phyloP scores from a whole-genome alignment of 2,329 filamentous ascomycete species.

The Dactylellina cionopaga region DNA sequence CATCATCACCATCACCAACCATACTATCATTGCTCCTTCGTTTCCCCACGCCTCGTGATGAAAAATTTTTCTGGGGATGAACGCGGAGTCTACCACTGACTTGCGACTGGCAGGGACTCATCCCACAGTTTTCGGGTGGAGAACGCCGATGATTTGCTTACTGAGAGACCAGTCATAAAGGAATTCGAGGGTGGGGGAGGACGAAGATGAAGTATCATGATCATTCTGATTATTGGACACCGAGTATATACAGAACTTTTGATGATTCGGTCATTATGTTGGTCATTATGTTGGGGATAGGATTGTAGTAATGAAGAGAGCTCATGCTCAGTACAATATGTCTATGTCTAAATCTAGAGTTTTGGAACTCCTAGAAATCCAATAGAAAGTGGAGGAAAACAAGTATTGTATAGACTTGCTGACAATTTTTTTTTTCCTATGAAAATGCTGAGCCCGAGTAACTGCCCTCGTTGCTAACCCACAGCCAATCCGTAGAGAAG shows the following conservation, averaged over 20 bases:
- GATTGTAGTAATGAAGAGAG: slow-evolving; percentile 13
- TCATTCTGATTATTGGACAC: slow-evolving; percentile 24
- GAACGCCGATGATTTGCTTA: slow-evolving; percentile 20
- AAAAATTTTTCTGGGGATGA: slow-evolving; percentile 31
- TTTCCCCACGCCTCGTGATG: slow-evolving; percentile 23
- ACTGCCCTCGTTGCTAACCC: background rate
- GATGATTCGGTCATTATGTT: slow-evolving; percentile 2
- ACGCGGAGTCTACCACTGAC: slow-evolving; percentile 21
- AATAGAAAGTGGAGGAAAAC: slow-evolving; percentile 15
- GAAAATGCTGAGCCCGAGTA: slow-evolving; percentile 24
- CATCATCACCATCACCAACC: slow-evolving; percentile 44
- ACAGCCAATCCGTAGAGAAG: background rate
- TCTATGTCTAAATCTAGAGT: slow-evolving; percentile 9
- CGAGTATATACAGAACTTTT: slow-evolving; percentile 17
- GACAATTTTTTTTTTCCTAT: slow-evolving; percentile 25
- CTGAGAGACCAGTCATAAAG: background rate
- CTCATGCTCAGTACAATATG: slow-evolving; percentile 4
- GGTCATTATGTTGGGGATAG: background rate
- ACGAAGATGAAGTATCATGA: background rate
- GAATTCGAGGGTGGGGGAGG: slow-evolving; percentile 24
- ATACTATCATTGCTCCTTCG: too few species aligned
- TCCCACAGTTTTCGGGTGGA: slow-evolving; percentile 31
- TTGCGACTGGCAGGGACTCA: slow-evolving; percentile 29
- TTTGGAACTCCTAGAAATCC: slow-evolving; percentile 9
- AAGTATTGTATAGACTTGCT: slow-evolving; percentile 8